phyloP scores from a whole-genome alignment of 2,329 filamentous ascomycete genomes.

The Alternaria panax region DNA sequence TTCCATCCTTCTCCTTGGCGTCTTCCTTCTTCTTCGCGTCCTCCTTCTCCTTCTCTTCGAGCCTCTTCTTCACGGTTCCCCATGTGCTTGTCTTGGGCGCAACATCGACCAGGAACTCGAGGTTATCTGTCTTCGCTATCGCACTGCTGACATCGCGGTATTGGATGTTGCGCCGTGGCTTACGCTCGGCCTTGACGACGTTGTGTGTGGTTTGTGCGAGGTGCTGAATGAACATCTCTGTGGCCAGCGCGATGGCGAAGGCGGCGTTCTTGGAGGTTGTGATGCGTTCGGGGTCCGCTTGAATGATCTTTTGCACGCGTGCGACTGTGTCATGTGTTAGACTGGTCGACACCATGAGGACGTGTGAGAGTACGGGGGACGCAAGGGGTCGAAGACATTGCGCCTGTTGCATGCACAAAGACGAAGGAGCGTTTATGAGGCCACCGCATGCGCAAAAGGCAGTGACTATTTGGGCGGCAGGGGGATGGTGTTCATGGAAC shows the following conservation, averaged over 20 bases:
- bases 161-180: constrained; percentile 91
- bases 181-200: constrained; percentile 88
- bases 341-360: neutral
- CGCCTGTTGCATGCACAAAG: neutral
- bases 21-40: constrained; percentile 14
- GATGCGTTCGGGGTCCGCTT: constrained; percentile 80
- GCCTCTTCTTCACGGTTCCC: constrained; percentile 75
- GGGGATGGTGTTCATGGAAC: neutral
- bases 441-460: neutral
- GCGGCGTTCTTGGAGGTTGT: constrained; percentile 88
- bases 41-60: constrained; percentile 50
- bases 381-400: neutral
- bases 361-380: neutral
- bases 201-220: constrained; percentile 84
- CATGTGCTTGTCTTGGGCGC: constrained; percentile 86
- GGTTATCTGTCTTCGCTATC: constrained; percentile 85
- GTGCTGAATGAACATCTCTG: constrained; percentile 96
- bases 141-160: constrained; percentile 94
- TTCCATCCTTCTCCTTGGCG: constrained; percentile 12
- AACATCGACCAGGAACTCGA: constrained; percentile 92
- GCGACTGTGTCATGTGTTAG: constrained; percentile 68
- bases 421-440: neutral
- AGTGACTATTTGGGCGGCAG: neutral
- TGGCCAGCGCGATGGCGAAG: constrained; percentile 91
- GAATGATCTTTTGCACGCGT: constrained; percentile 94